Conservation (phyloP, 2,329 filamentous ascomycete species). For the Sporothrix euskadiensis region DNA sequence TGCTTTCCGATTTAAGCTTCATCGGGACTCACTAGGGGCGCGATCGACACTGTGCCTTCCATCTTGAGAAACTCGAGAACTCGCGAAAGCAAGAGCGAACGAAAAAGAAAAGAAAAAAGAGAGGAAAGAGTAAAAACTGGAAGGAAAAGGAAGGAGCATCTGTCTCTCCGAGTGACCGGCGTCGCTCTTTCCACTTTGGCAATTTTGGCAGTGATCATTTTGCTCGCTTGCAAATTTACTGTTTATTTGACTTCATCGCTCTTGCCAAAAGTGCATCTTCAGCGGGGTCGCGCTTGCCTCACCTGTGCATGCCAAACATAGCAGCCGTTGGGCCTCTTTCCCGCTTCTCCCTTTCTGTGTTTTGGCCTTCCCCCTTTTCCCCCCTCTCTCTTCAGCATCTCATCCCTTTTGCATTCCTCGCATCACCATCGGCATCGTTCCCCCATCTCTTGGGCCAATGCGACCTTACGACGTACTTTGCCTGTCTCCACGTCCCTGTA, state of each 20-base stretch:
- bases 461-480: background rate
- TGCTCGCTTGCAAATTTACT: background rate
- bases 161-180: background rate
- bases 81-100: constrained; percentile 1
- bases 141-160: background rate
- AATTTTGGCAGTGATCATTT: background rate
- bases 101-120: background rate
- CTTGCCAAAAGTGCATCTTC: constrained; percentile 7
- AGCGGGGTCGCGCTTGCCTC: constrained; percentile 14
- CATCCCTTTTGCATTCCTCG: constrained; percentile 16
- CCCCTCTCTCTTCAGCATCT: constrained; percentile 3
- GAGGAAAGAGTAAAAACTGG: background rate
- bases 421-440: background rate
- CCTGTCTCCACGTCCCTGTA: background rate
- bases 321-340: constrained; percentile 13
- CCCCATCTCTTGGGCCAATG: background rate
- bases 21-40: background rate
- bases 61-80: background rate
- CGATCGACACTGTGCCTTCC: constrained; percentile 10
- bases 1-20: constrained; percentile 2
- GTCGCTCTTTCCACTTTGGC: background rate
- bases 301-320: constrained; percentile 2
- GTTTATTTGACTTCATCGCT: background rate
- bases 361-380: background rate
- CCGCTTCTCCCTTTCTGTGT: background rate